Evolutionary conservation across 1,284 basidiomycete species (phyloP), one percentile per base, ranked within the genome.

Genomic region (Microstroma glucosiphilum): DNA sequence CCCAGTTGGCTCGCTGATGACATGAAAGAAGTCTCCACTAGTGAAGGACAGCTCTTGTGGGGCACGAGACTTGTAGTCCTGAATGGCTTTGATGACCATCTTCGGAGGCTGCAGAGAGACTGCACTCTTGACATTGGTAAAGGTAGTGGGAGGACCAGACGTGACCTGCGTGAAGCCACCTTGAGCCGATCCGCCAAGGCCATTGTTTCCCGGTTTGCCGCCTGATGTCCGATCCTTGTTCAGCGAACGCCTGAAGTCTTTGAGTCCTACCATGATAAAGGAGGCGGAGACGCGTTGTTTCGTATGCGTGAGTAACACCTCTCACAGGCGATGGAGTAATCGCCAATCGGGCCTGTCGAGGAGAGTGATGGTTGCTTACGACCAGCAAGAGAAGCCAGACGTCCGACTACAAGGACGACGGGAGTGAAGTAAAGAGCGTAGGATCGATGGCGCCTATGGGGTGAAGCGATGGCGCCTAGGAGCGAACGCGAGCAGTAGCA

Each of bases 1-100:
- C 9, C 30, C 30, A 41, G 59, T 56, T 56, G 63, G 86, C 17
- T 84, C 82, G 67, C 86, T 86, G 41, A 91, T 84, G 63, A 98
- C 93, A 81, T 97, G 91, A 83, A 96, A 97, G 82, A 97, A 97
- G 82, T 99, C 96, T 66, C 96, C 96, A 80, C 90, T 89, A 69
- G 86, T 84, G 79, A 97, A 98, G 51, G 89, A 87, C 60, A 99
- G 86, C 76, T 97, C 89, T 75, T 91, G 88, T 0, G 92, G 90
- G 0, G 87, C 86, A 61, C 85, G 83, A 1, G 90, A 86, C 51
- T 84, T 82, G 81, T 92, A 88, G 21, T 84, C 80, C 26, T 84
- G 80, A 66, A 89, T 83, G 6, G 96, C 93, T 63, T 90, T 88
- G 75, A 99, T 96, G 76, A 97, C 93, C 80, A 92, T 94, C 81